These are phyloP conservation scores for Amorphotheca resinae DNA, from an alignment of 495 filamentous ascomycete species.

Conservation along the genomic window DNA sequence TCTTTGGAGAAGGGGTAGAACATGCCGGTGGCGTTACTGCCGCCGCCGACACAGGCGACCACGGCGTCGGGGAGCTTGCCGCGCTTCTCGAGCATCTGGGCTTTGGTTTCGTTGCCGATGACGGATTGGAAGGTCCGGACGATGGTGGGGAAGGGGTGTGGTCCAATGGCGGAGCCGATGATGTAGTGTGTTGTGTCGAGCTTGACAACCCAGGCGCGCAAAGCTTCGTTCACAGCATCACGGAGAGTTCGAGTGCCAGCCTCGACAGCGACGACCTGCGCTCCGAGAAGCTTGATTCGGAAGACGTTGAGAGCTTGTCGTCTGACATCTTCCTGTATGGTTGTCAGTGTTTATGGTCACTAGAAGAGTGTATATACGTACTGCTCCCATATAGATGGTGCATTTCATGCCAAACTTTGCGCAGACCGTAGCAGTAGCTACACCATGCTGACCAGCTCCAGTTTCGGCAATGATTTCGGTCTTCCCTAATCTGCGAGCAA, in stretches of 20 bases:
- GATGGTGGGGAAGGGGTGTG: constrained; percentile 92
- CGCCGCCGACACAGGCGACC: constrained; percentile 91
- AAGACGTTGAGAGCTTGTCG: constrained; percentile 93
- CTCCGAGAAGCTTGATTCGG: constrained; percentile 90
- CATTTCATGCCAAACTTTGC: constrained; percentile 95
- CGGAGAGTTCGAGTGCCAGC: constrained; percentile 74
- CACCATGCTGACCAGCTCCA: constrained; percentile 92
- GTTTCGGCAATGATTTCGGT: constrained; percentile 92
- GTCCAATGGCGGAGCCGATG: constrained; percentile 88
- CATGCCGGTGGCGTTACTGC: constrained; percentile 85
- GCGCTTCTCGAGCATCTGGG: constrained; percentile 56
- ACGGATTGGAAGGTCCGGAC: constrained; percentile 91
- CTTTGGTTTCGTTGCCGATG: constrained; percentile 85
- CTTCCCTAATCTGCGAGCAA: constrained; percentile 75
- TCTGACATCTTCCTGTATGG: constrained; percentile 60
- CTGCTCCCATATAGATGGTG: constrained; percentile 86
- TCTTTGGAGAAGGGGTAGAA: constrained; percentile 93
- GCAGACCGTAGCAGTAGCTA: constrained; percentile 90
- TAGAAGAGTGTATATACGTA: constrained; percentile 2
- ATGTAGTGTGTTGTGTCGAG: constrained; percentile 92
- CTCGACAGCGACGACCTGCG: constrained; percentile 75
- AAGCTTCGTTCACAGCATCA: constrained; percentile 91
- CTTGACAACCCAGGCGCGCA: constrained; percentile 78
- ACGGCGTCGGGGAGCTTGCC: constrained; percentile 91
- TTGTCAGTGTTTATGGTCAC: background rate